Evolutionary conservation across 1,284 basidiomycete species (phyloP).

Genomic region (Chondrostereum purpureum): DNA sequence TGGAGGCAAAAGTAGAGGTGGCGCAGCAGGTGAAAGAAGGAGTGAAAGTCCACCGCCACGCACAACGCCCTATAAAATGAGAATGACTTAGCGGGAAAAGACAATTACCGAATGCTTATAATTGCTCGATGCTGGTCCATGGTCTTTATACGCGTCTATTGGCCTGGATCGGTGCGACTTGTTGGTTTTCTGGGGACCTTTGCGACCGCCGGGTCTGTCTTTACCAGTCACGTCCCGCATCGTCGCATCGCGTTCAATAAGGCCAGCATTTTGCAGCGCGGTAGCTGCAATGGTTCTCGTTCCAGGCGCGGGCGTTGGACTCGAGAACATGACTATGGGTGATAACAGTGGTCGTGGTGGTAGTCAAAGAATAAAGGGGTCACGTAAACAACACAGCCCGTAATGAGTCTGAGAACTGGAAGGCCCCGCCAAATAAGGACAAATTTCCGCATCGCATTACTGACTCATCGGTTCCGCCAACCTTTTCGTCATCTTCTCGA

Average conservation of each 20-base stretch:
- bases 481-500: too few relatives aligned
- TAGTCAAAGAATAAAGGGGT: slow-evolving; percentile 8
- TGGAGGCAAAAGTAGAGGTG: not conserved
- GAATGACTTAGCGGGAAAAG: slow-evolving; percentile 17
- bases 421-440: not conserved
- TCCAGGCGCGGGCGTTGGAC: slow-evolving; percentile 42
- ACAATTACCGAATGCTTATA: slow-evolving; percentile 54
- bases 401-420: too few relatives aligned
- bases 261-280: slow-evolving; percentile 60
- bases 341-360: slow-evolving; percentile 18
- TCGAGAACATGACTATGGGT: slow-evolving; percentile 39
- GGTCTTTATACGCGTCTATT: slow-evolving; percentile 53
- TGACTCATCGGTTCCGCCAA: not conserved
- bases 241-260: slow-evolving; percentile 63
- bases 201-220: slow-evolving; percentile 64
- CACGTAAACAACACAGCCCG: not conserved
- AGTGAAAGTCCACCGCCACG: slow-evolving; percentile 11
- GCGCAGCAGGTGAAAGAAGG: slow-evolving; percentile 22
- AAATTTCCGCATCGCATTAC: not conserved
- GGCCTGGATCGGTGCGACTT: slow-evolving; percentile 53
- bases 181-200: slow-evolving; percentile 51
- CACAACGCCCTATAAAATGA: slow-evolving; percentile 25
- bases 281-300: slow-evolving; percentile 49
- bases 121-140: slow-evolving; percentile 37
- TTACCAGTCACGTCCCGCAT: slow-evolving; percentile 67